Conservation (phyloP, 2,329 filamentous ascomycete genomes). For the Sphaerulina musiva region DNA sequence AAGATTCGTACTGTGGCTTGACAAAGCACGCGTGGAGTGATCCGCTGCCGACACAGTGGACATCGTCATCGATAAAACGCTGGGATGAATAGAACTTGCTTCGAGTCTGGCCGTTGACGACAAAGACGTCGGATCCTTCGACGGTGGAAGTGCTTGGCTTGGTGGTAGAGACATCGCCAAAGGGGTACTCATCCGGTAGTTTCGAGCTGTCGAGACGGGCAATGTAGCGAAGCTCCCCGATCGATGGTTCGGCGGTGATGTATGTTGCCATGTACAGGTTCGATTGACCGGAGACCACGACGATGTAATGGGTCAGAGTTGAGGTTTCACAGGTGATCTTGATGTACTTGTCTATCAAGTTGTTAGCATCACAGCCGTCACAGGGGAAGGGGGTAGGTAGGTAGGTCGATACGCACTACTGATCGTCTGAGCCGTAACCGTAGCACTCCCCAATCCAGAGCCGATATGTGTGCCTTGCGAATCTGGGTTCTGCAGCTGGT, state of each 20-base stretch:
- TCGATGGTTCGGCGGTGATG: constrained; percentile 14
- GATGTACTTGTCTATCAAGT: constrained; percentile 10
- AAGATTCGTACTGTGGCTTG: constrained; percentile 53
- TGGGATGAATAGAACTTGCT: constrained; percentile 65
- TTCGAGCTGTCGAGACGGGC: constrained; percentile 14
- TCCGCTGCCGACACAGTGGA: constrained; percentile 54
- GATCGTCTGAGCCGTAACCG: constrained; percentile 11
- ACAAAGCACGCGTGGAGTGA: constrained; percentile 56
- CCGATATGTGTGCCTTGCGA: constrained; percentile 13
- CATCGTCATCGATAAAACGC: constrained; percentile 62
- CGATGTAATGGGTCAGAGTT: constrained; percentile 16
- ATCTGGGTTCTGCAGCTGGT: constrained; percentile 8
- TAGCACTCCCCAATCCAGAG: constrained; percentile 12
- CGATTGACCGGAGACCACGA: constrained; percentile 10
- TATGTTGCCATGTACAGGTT: constrained; percentile 19
- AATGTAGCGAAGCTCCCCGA: constrained; percentile 16
- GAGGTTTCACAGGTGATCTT: constrained; percentile 14
- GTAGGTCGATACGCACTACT: not conserved
- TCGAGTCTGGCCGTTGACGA: constrained; percentile 56
- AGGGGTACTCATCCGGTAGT: constrained; percentile 14
- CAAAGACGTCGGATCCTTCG: constrained; percentile 49
- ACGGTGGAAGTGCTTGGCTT: constrained; percentile 46
- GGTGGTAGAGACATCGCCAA: constrained; percentile 41
- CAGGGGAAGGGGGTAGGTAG: no score
- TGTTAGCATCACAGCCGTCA: not conserved